Base-by-base conservation (phyloP, 371 early-diverging fungal species). In the Apophysomyces variabilis region DNA sequence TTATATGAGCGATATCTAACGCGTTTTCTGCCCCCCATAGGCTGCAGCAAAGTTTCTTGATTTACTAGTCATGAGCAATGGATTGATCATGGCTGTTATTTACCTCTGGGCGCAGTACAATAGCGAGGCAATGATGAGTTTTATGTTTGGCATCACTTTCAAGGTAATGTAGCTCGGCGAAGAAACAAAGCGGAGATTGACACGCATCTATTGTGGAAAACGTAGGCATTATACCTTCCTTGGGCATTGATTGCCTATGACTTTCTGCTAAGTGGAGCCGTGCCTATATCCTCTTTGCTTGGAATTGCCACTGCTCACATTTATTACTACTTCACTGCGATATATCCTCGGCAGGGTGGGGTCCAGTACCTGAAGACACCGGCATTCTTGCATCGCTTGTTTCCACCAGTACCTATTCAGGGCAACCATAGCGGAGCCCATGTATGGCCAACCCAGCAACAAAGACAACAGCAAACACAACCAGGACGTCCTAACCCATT, bases 131-230 rank as follows among this genome's bases (percentile, higher is more conserved):
- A 79, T 73, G 16, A 92, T 96, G 1, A 82, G 83, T 1, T 93
- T 95, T 74, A 86, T 94, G 84, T 91, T 94, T 81, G 95, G 95
- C 13, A 60, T 95, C 45, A 85, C 79, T 61, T 92, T 96, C 78
- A 90, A 91, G 79, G 95, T 92, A 71, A 69, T 62, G 66, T 41
- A 26, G 32, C 32, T 26, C 32, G 41, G 13, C 8, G 13, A 41
- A 11, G 5, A 44, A 1, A 2, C 7, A 47, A 21, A 37, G 43
- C 14, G 39, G 39, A 7, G 38, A n/a, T 32, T 57, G 64, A 16
- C 18, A 37, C 36, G 18, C 38, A 47, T 4, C 16, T 63, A 26
- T 57, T 35, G 8, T 62, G 47, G 21, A 35, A 21, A 3, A 8
- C 41, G 8, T 36, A 88, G 86, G 90, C 89, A 7, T 35, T 79